Percentiles rank a stretch among this genome's conserved stretches.
phyloP scores from a whole-genome alignment of 352 stramenopile genomes.

The Globisporangium nunn region DNA sequence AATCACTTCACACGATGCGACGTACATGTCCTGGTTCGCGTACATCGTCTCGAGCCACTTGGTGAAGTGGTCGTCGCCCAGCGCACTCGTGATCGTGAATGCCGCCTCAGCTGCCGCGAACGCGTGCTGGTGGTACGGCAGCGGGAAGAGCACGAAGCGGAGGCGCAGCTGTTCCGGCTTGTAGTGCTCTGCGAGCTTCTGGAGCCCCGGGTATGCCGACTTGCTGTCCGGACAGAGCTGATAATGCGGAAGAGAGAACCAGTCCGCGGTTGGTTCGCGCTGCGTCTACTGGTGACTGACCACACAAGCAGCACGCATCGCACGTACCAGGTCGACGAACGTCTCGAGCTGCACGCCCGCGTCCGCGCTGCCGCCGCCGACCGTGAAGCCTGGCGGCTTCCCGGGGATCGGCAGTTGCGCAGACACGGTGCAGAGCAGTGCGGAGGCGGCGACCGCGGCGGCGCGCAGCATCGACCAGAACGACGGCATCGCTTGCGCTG shows the following conservation, averaged over 20 bases:
- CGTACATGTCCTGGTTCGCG: slow-evolving; percentile 66
- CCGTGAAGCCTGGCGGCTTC: slow-evolving; percentile 54
- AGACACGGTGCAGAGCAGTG: slow-evolving; percentile 5
- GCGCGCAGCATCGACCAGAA: slow-evolving; percentile 13
- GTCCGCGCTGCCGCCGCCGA: slow-evolving; percentile 36
- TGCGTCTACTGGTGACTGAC: no score
- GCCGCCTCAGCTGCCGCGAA: slow-evolving; percentile 56
- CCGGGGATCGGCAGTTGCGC: slow-evolving; percentile 58
- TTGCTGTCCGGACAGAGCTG: slow-evolving; percentile 76
- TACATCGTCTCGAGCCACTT: slow-evolving; percentile 78
- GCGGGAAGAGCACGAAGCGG: slow-evolving; percentile 64
- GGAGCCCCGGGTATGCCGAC: slow-evolving; percentile 55
- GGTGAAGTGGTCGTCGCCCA: slow-evolving; percentile 52
- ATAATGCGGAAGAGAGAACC: background rate
- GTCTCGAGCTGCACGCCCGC: slow-evolving; percentile 76
- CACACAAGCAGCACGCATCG: no score
- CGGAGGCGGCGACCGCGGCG: slow-evolving; percentile 7
- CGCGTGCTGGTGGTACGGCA: slow-evolving; percentile 75
- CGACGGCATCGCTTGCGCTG: background rate
- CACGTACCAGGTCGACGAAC: slow-evolving; percentile 65
- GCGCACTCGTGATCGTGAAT: slow-evolving; percentile 53
- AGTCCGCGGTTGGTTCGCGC: no score
- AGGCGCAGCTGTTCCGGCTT: slow-evolving; percentile 48
- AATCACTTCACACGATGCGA: background rate
- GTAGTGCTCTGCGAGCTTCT: slow-evolving; percentile 53